Percentiles rank a stretch among this genome's conserved stretches.
Conservation (phyloP, 148 eudicot species). For the Cornus kousa region DNA sequence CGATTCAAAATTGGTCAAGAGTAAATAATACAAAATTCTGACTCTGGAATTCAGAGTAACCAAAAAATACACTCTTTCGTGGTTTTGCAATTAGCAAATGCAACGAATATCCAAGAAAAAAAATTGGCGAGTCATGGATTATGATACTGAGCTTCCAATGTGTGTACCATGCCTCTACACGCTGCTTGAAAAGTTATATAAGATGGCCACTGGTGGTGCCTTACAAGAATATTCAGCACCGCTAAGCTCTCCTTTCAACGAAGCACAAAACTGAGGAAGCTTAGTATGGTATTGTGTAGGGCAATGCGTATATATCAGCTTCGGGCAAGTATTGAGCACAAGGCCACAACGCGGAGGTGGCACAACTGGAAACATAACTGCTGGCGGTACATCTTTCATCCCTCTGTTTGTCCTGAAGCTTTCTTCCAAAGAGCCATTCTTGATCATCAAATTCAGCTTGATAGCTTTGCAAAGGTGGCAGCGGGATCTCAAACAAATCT, state of each 20-base stretch:
- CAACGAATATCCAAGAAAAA: no score
- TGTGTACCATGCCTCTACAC: no score
- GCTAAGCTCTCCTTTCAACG: not conserved
- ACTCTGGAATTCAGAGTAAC: no score
- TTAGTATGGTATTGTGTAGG: conserved; percentile 67
- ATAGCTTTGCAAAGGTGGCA: conserved; percentile 7
- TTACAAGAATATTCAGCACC: conserved; percentile 11
- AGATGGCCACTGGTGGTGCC: not conserved
- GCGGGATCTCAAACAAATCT: conserved; percentile 38
- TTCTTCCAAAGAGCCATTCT: conserved; percentile 55
- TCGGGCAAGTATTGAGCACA: conserved; percentile 44
- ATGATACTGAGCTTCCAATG: no score
- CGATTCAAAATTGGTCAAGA: no score
- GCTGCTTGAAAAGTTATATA: no score
- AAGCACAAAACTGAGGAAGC: conserved; percentile 1
- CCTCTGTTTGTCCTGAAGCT: conserved; percentile 5
- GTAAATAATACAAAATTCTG: no score
- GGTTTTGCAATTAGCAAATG: no score
- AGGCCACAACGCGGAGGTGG: conserved; percentile 33
- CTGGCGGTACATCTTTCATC: conserved; percentile 12
- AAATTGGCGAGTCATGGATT: no score
- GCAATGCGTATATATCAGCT: conserved; percentile 53
- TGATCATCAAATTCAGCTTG: conserved; percentile 31
- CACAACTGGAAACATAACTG: conserved; percentile 3
- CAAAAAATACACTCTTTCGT: no score